These are phyloP conservation scores for Kwoniella dendrophila DNA, from an alignment of 768 basidiomycete genomes.

Conservation along the genomic window DNA sequence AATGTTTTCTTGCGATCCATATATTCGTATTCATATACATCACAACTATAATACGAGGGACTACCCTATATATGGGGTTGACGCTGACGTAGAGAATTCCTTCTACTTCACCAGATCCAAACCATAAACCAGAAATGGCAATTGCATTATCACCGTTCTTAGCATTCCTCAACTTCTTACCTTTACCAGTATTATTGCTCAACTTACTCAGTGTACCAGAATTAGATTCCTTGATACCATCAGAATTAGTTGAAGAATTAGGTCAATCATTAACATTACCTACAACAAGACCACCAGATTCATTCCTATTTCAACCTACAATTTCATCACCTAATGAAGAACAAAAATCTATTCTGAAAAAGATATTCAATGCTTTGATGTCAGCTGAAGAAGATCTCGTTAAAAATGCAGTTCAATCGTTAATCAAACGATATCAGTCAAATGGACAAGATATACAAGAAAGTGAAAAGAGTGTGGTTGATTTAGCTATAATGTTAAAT, in stretches of 20 bases:
- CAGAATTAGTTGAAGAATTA: slow-evolving; percentile 57
- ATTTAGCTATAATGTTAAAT: slow-evolving; percentile 63
- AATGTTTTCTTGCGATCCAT: neutral
- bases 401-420: slow-evolving; percentile 62
- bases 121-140: slow-evolving; percentile 99
- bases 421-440: slow-evolving; percentile 70
- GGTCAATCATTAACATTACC: slow-evolving; percentile 63
- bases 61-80: too few relatives aligned
- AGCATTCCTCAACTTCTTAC: slow-evolving; percentile 91
- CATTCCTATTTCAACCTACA: slow-evolving; percentile 42
- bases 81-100: neutral
- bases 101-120: slow-evolving; percentile 64
- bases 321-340: slow-evolving; percentile 54
- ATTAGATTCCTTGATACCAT: slow-evolving; percentile 70
- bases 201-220: slow-evolving; percentile 74
- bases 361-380: slow-evolving; percentile 83
- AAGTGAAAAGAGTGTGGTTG: slow-evolving; percentile 55
- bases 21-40: neutral
- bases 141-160: slow-evolving; percentile 87
- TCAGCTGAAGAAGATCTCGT: slow-evolving; percentile 62
- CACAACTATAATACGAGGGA: too few relatives aligned
- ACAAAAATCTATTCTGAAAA: slow-evolving; percentile 68
- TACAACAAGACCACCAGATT: slow-evolving; percentile 55
- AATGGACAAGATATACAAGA: slow-evolving; percentile 55
- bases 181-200: slow-evolving; percentile 69